Conservation (phyloP, 108 stramenopile genomes). For the Cyclotella kingstonii region DNA sequence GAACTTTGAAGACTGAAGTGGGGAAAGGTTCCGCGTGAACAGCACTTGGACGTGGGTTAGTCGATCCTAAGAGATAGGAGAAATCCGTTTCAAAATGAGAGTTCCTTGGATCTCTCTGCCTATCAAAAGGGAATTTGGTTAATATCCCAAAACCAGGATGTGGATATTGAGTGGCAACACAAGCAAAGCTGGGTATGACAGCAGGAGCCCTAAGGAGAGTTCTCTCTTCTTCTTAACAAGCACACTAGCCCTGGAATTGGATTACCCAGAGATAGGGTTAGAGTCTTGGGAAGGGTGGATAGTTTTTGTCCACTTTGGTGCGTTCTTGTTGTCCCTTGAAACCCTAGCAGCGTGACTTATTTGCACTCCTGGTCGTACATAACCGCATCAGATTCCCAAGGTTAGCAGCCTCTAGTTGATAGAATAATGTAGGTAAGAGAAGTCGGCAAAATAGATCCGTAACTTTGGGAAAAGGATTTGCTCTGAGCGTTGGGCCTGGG, state of each 20-base stretch:
- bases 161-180: slow-evolving; percentile 92
- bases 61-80: slow-evolving; percentile 92
- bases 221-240: slow-evolving; percentile 94
- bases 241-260: slow-evolving; percentile 85
- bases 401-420: slow-evolving; percentile 78
- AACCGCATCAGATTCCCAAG: slow-evolving; percentile 97
- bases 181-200: slow-evolving; percentile 86
- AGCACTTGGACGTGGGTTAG: slow-evolving; percentile 91
- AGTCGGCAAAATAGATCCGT: slow-evolving; percentile 85
- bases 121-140: slow-evolving; percentile 94
- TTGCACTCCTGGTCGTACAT: slow-evolving; percentile 89
- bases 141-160: slow-evolving; percentile 92
- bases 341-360: slow-evolving; percentile 86
- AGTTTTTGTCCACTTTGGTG: slow-evolving; percentile 82
- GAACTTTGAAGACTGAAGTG: slow-evolving; percentile 87
- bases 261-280: slow-evolving; percentile 88
- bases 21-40: slow-evolving; percentile 90
- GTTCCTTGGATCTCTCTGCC: slow-evolving; percentile 66
- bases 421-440: slow-evolving; percentile 94
- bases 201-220: slow-evolving; percentile 89
- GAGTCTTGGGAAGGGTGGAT: slow-evolving; percentile 83
- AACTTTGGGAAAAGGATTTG: slow-evolving; percentile 90
- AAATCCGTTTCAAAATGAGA: slow-evolving; percentile 80
- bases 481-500: slow-evolving; percentile 83
- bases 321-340: slow-evolving; percentile 90